phyloP scores from a whole-genome alignment of 345 rosid species.

The Linum usitatissimum region DNA sequence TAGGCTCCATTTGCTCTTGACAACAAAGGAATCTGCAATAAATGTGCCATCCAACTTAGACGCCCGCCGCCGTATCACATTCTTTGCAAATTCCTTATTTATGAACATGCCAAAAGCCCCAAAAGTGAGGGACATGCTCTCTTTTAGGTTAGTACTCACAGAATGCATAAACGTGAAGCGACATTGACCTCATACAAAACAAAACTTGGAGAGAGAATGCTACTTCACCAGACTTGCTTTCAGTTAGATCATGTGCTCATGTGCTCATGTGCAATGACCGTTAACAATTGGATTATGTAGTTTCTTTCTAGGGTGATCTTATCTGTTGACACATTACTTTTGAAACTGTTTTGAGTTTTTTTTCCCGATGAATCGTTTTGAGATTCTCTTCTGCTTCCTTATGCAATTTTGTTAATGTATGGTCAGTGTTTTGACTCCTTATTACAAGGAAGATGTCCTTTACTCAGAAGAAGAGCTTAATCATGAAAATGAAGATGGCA shows the following conservation, averaged over 20 bases:
- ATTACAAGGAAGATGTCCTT: constrained; percentile 73
- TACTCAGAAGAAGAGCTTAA: constrained; percentile 75
- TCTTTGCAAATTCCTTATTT: constrained; percentile 91
- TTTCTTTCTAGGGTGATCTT: neutral
- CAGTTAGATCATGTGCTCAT: neutral
- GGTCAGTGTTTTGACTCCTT: constrained; percentile 83
- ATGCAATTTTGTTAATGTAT: constrained; percentile 14
- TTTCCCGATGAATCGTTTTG: neutral
- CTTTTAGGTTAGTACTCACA: constrained; percentile 57
- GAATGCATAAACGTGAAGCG: neutral
- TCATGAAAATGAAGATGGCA: constrained; percentile 89
- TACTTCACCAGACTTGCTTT: too few relatives aligned
- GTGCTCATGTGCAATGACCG: neutral
- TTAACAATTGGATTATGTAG: too few relatives aligned
- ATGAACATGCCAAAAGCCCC: constrained; percentile 94
- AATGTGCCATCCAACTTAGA: constrained; percentile 91
- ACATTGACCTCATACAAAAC: too few relatives aligned
- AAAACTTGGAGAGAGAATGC: too few relatives aligned
- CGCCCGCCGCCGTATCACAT: constrained; percentile 95
- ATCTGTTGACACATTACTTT: neutral
- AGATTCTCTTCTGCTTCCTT: neutral
- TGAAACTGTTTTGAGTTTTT: neutral
- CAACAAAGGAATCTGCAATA: constrained; percentile 93
- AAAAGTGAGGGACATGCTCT: constrained; percentile 77
- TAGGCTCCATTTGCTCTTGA: constrained; percentile 69